A percentile compares a stretch with the other conserved stretches of the same genome.
phyloP scores from a whole-genome alignment of 371 early-diverging fungal genomes.

The Funneliformis caledonium region DNA sequence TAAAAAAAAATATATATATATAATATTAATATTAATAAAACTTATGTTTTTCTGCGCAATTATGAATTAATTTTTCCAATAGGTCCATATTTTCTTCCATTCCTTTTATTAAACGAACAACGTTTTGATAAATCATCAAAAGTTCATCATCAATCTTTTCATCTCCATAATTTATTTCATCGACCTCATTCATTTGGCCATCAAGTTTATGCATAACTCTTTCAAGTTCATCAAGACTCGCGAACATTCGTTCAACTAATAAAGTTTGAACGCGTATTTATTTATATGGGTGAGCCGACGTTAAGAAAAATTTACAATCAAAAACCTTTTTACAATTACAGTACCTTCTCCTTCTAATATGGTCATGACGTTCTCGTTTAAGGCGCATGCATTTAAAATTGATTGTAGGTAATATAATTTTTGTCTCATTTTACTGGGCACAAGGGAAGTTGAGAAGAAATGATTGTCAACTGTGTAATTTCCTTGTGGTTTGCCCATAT shows the following conservation, averaged over 20 bases:
- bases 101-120: background rate
- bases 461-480: background rate
- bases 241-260: conserved; percentile 2
- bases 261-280: no score
- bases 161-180: background rate
- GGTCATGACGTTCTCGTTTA: background rate
- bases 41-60: background rate
- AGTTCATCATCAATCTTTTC: background rate
- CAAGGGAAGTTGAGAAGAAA: background rate
- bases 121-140: background rate
- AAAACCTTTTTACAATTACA: background rate
- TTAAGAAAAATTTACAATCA: background rate
- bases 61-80: background rate
- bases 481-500: conserved; percentile 1
- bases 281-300: no score
- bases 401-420: background rate
- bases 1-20: no score
- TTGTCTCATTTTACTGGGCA: background rate
- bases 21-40: no score
- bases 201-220: conserved; percentile 2
- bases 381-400: background rate
- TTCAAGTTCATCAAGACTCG: background rate
- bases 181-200: background rate
- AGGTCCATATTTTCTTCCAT: conserved; percentile 17
- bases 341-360: conserved; percentile 8